A percentile compares a stretch with the other conserved stretches of the same genome.
These are phyloP conservation scores for Claviceps citrina DNA, from an alignment of 2,329 filamentous ascomycete genomes.

Conservation along the genomic window DNA sequence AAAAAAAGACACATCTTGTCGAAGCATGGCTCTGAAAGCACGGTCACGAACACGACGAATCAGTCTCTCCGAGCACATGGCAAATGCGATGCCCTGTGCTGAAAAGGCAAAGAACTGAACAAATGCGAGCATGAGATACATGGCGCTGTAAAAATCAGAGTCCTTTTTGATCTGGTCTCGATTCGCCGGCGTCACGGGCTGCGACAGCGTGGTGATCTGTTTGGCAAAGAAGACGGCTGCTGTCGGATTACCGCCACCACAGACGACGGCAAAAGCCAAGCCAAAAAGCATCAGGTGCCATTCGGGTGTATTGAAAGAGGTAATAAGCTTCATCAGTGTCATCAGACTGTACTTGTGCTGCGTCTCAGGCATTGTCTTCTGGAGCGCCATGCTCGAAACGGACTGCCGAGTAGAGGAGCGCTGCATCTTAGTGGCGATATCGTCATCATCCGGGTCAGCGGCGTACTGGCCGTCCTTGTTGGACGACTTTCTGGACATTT, in stretches of 20 bases:
- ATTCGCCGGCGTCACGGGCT: conserved; percentile 31
- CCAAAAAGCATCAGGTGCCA: conserved; percentile 58
- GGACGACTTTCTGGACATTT: conserved; percentile 20
- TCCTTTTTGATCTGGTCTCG: conserved; percentile 47
- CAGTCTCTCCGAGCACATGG: conserved; percentile 72
- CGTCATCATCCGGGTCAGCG: conserved; percentile 48
- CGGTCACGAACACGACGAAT: conserved; percentile 68
- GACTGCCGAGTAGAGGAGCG: conserved; percentile 41
- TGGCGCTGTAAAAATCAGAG: conserved; percentile 72
- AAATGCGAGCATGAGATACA: conserved; percentile 75
- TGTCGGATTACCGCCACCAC: conserved; percentile 65
- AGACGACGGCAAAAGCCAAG: conserved; percentile 57
- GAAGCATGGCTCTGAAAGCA: conserved; percentile 75
- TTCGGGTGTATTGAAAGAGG: conserved; percentile 62
- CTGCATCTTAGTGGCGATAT: conserved; percentile 41
- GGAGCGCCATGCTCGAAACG: conserved; percentile 55
- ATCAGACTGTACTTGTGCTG: conserved; percentile 51
- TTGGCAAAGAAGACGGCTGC: conserved; percentile 69
- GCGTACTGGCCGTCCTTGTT: conserved; percentile 25
- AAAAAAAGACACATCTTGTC: conserved; percentile 87
- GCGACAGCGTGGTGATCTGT: conserved; percentile 57
- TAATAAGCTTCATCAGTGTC: conserved; percentile 65
- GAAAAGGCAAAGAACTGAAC: conserved; percentile 56
- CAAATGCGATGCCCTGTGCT: conserved; percentile 59
- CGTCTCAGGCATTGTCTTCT: conserved; percentile 33